These are phyloP conservation scores for Smallanthus sonchifolius DNA, from an alignment of 129 eudicot species.

Conservation along the genomic window DNA sequence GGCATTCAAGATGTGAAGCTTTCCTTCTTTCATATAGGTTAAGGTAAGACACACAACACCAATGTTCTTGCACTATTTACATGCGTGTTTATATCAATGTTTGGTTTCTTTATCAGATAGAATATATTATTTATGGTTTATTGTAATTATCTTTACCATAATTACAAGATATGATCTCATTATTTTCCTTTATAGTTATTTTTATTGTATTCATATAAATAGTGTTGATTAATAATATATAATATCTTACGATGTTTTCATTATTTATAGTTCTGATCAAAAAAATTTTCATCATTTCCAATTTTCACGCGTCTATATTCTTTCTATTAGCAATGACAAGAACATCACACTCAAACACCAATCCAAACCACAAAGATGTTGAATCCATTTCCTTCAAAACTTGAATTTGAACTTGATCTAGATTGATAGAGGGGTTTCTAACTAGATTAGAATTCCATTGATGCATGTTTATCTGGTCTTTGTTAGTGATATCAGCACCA, in stretches of 20 bases:
- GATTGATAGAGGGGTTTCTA: not conserved
- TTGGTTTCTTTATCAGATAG: too few species aligned
- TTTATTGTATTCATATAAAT: too few species aligned
- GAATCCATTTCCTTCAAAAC: not conserved
- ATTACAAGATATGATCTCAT: too few species aligned
- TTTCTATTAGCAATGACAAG: not conserved
- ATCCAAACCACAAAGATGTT: not conserved
- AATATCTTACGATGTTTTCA: too few species aligned
- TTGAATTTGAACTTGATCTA: not conserved
- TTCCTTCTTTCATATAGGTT: slow-evolving; percentile 8
- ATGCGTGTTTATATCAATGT: not conserved
- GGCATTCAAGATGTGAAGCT: slow-evolving; percentile 24
- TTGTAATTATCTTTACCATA: too few species aligned
- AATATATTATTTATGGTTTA: too few species aligned
- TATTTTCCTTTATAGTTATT: too few species aligned
- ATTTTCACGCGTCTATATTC: not conserved
- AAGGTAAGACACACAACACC: slow-evolving; percentile 12
- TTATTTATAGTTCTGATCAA: too few species aligned
- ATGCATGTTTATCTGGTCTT: not conserved
- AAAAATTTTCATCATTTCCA: not conserved
- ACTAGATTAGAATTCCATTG: not conserved
- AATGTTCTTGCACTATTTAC: not conserved
- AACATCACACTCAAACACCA: too few species aligned
- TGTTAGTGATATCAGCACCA: too few species aligned
- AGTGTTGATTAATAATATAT: not conserved